phyloP scores from a whole-genome alignment of 1,139 yeast genomes.

The Kodamaea sp. region DNA sequence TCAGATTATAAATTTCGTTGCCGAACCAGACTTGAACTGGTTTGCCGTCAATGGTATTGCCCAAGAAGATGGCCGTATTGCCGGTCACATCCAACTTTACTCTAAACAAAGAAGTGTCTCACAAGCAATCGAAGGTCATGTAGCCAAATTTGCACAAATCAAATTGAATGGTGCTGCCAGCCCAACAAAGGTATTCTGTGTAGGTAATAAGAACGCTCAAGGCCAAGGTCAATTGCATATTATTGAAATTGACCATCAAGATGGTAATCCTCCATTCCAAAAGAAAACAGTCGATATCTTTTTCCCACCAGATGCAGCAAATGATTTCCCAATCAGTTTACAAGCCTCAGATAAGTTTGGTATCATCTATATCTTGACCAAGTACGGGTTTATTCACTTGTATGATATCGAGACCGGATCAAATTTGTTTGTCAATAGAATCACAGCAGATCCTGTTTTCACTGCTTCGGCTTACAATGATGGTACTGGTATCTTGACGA shows the following conservation, averaged over 20 bases:
- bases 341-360: slow-evolving; percentile 87
- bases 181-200: slow-evolving; percentile 86
- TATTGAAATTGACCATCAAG: slow-evolving; percentile 93
- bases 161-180: slow-evolving; percentile 68
- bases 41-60: slow-evolving; percentile 93
- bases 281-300: slow-evolving; percentile 91
- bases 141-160: slow-evolving; percentile 79
- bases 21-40: slow-evolving; percentile 84
- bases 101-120: slow-evolving; percentile 87
- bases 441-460: slow-evolving; percentile 94
- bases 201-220: slow-evolving; percentile 80
- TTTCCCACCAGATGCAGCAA: slow-evolving; percentile 94
- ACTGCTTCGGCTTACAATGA: slow-evolving; percentile 77
- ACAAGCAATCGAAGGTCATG: slow-evolving; percentile 98
- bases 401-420: slow-evolving; percentile 92
- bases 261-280: slow-evolving; percentile 77
- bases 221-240: slow-evolving; percentile 88
- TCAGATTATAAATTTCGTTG: slow-evolving; percentile 88
- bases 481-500: slow-evolving; percentile 82
- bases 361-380: slow-evolving; percentile 82
- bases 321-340: slow-evolving; percentile 94
- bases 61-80: slow-evolving; percentile 91
- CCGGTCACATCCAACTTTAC: slow-evolving; percentile 92
- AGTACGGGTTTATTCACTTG: slow-evolving; percentile 93
- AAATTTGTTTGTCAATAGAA: slow-evolving; percentile 92